Evolutionary conservation across 2,329 filamentous ascomycete species (phyloP), one percentile per base, ranked within the genome.

Genomic region (Cladosporium sp.): DNA sequence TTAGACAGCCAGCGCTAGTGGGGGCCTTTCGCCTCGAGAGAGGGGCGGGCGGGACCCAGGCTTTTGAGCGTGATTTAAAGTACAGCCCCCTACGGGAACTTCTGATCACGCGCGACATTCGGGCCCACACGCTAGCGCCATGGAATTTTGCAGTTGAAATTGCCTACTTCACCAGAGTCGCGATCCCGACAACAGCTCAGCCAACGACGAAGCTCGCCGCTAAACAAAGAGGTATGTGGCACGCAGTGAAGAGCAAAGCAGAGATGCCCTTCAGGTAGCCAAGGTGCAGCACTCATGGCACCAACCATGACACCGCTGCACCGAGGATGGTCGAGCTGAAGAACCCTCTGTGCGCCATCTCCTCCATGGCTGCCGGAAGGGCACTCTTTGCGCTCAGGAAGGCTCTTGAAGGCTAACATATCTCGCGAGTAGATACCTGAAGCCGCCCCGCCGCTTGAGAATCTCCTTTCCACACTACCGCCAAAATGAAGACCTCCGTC

Each of bases 401-500:
- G 78, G 79, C 78, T 78, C 75, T 74, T 78, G 76, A 72, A 79
- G 78, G 79, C 80, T 83, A 78, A 83, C 74, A 69, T 59, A 53
- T 57, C 36, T 59, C 53, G 49, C 52, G 40, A 51, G 59, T 69
- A 82, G 79, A 82, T 78, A 82, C 78, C 79, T 82, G 77, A 77
- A 69, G 69, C 78, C 75, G 71, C 69, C 66, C 64, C 63, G 71
- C 76, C 84, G 86, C 79, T 79, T 86, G 85, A 90, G 85, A 89
- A 89, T 89, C 85, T 88, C 80, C 59, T 32, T 33, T 39, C 49
- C 18, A 43, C 48, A 79, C 80, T 83, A 84, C 73, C 83, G 96
- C 87, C 73, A 98, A 98, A 92, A 91, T 96, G 78, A 90, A 88
- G 81, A 97, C 93, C 70, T 95, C 90, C 75, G 93, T 97, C 71